Evolutionary conservation across 768 basidiomycete genomes (phyloP).

Genomic region (Lentinus tigrinus): DNA sequence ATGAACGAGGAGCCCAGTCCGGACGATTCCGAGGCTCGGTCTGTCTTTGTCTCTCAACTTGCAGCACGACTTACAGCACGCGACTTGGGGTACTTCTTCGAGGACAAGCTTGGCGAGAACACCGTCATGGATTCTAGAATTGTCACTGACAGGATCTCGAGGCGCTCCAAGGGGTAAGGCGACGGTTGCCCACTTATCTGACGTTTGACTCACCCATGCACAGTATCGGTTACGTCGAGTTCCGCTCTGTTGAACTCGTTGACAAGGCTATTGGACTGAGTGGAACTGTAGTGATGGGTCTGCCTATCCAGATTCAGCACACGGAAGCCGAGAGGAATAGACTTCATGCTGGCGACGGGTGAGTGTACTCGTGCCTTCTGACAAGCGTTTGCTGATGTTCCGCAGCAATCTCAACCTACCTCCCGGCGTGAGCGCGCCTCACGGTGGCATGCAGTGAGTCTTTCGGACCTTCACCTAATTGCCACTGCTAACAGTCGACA

Average conservation of each 20-base stretch:
- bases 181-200: not conserved
- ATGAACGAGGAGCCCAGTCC: slow-evolving; percentile 85
- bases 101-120: slow-evolving; percentile 92
- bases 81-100: slow-evolving; percentile 98
- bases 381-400: slow-evolving; percentile 7
- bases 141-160: slow-evolving; percentile 91
- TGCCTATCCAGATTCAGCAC: slow-evolving; percentile 94
- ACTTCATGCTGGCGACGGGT: slow-evolving; percentile 87
- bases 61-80: slow-evolving; percentile 95
- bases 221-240: slow-evolving; percentile 98
- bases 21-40: slow-evolving; percentile 97
- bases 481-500: slow-evolving; percentile 29
- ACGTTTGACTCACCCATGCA: not conserved
- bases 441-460: slow-evolving; percentile 79
- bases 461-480: slow-evolving; percentile 23
- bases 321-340: slow-evolving; percentile 96
- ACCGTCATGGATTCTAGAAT: slow-evolving; percentile 95
- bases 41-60: slow-evolving; percentile 98
- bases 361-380: slow-evolving; percentile 26
- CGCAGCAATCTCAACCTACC: slow-evolving; percentile 76
- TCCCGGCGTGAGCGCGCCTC: slow-evolving; percentile 79
- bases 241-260: slow-evolving; percentile 86
- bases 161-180: slow-evolving; percentile 94
- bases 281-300: slow-evolving; percentile 97
- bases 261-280: slow-evolving; percentile 86